Conservation (phyloP, 805 yeast species). For the Ogataea kodamae region DNA sequence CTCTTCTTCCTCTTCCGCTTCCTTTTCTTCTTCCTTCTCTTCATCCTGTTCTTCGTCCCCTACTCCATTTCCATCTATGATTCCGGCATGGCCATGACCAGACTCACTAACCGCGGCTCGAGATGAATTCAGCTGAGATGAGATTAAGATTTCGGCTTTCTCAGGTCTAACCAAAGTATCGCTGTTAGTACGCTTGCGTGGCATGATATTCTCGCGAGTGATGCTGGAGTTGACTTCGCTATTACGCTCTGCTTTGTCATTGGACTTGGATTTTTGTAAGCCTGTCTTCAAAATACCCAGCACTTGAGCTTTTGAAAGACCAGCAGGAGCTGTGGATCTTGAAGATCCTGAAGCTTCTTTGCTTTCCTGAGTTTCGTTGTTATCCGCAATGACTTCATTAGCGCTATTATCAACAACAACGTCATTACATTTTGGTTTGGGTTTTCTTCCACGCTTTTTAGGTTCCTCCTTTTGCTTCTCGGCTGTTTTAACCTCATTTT, state of each 20-base stretch:
- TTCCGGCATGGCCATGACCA: too few species aligned
- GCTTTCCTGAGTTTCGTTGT: neutral
- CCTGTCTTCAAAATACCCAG: constrained; percentile 19
- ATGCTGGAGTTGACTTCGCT: constrained; percentile 28
- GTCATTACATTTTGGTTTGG: constrained; percentile 4
- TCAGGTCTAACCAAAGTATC: constrained; percentile 1
- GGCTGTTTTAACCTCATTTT: constrained; percentile 2
- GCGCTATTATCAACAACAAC: neutral
- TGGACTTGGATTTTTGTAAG: constrained; percentile 27
- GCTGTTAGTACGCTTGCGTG: constrained; percentile 13
- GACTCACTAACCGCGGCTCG: too few species aligned
- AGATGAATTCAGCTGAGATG: constrained; percentile 5
- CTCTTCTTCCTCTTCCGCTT: constrained; percentile 16
- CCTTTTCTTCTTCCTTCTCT: too few species aligned
- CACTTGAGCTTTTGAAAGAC: constrained; percentile 16
- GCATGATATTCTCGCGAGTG: constrained; percentile 21
- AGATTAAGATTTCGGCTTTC: constrained; percentile 12
- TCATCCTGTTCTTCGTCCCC: too few species aligned
- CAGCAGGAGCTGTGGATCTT: neutral
- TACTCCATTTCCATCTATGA: too few species aligned
- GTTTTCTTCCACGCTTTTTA: constrained; percentile 3
- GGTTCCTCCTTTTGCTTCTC: constrained; percentile 1
- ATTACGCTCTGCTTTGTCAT: constrained; percentile 24
- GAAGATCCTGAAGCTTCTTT: neutral
- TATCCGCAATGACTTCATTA: neutral